Percentiles rank a stretch among this genome's conserved stretches.
These are phyloP conservation scores for Boletus patriciae DNA, from an alignment of 768 basidiomycete species.

Conservation along the genomic window DNA sequence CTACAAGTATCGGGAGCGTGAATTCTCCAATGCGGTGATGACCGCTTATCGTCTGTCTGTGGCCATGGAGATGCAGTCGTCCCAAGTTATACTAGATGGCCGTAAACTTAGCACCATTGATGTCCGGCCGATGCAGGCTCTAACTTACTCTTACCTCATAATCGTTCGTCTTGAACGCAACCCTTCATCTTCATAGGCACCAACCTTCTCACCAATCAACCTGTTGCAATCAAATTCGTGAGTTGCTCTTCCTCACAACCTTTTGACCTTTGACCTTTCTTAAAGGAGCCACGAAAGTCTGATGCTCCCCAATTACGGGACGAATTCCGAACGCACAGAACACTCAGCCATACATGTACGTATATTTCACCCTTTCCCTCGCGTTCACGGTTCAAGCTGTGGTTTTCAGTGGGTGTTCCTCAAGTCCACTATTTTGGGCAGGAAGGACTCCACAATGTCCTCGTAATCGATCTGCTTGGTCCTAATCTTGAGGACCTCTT, in stretches of 20 bases:
- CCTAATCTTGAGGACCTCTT: slow-evolving; percentile 97
- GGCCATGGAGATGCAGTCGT: slow-evolving; percentile 8
- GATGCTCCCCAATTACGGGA: slow-evolving; percentile 97
- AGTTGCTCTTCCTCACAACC: slow-evolving; percentile 31
- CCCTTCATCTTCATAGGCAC: slow-evolving; percentile 51
- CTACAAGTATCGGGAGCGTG: slow-evolving; percentile 12
- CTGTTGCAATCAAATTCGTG: slow-evolving; percentile 98
- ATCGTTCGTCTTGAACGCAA: too few relatives aligned
- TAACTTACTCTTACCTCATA: not conserved
- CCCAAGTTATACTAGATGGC: slow-evolving; percentile 2
- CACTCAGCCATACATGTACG: slow-evolving; percentile 85
- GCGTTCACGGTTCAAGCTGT: slow-evolving; percentile 14
- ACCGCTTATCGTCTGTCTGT: slow-evolving; percentile 1
- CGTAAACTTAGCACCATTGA: not conserved
- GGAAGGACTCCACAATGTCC: slow-evolving; percentile 96
- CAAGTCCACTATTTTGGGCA: slow-evolving; percentile 99
- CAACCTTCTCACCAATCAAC: slow-evolving; percentile 79
- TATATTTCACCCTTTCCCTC: slow-evolving; percentile 20
- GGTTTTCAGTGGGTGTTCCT: slow-evolving; percentile 79
- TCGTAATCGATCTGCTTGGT: slow-evolving; percentile 93
- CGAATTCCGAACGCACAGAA: slow-evolving; percentile 96
- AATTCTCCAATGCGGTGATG: slow-evolving; percentile 3
- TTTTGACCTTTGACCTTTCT: slow-evolving; percentile 18
- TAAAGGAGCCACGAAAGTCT: slow-evolving; percentile 91
- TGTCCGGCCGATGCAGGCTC: slow-evolving; percentile 7